Conservation (phyloP, 495 filamentous ascomycete species). For the Lasiosphaeriaceae sp. region DNA sequence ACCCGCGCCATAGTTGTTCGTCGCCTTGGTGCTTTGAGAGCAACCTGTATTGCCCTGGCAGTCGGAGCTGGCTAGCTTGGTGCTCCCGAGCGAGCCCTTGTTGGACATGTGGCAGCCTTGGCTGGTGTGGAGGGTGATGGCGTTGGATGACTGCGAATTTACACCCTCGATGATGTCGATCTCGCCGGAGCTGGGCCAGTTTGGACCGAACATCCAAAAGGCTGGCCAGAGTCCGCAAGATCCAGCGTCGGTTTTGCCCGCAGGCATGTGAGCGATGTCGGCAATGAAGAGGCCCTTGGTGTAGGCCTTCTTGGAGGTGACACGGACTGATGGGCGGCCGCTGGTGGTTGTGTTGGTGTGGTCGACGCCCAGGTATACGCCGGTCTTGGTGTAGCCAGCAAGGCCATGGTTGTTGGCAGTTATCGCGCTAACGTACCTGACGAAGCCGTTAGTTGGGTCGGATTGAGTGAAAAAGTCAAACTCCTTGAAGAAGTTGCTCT, state of each 20-base stretch:
- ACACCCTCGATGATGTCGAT: constrained; percentile 93
- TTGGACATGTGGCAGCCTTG: constrained; percentile 55
- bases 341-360: constrained; percentile 38
- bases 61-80: constrained; percentile 41
- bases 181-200: constrained; percentile 79
- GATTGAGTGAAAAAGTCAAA: constrained; percentile 50
- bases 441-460: constrained; percentile 69
- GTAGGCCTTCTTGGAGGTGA: constrained; percentile 65
- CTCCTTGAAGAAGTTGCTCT: constrained; percentile 52
- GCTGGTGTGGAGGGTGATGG: constrained; percentile 72
- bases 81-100: constrained; percentile 45
- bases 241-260: constrained; percentile 27
- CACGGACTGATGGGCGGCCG: constrained; percentile 66
- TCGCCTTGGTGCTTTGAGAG: constrained; percentile 35
- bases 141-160: constrained; percentile 59
- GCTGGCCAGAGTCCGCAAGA: constrained; percentile 61
- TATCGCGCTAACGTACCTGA: constrained; percentile 57
- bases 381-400: constrained; percentile 50
- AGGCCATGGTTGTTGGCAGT: constrained; percentile 55
- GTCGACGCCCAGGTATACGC: constrained; percentile 54
- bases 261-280: constrained; percentile 76
- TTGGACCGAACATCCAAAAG: constrained; percentile 66
- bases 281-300: constrained; percentile 67
- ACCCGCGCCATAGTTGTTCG: constrained; percentile 56
- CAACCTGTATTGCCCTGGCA: constrained; percentile 51